Evolutionary conservation across 345 rosid species (phyloP).

Genomic region (Aquilaria malaccensis): DNA sequence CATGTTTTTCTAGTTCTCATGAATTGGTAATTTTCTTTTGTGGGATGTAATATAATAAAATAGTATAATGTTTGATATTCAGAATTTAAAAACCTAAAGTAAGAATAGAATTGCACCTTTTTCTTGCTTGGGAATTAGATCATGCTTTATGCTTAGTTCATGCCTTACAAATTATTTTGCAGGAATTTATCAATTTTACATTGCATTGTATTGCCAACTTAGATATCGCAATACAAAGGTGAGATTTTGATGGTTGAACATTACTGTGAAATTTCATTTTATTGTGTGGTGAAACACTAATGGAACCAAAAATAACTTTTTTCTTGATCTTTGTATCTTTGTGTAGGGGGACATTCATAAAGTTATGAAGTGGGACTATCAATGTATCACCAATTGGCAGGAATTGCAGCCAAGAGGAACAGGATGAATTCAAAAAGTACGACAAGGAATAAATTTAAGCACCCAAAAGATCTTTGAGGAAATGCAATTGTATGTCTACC

Average conservation of each 20-base stretch:
- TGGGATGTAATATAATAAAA: too few species aligned
- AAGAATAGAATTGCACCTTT: too few species aligned
- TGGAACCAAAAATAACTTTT: conserved; percentile 1
- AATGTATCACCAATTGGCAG: conserved; percentile 97
- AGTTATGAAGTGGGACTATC: conserved; percentile 93
- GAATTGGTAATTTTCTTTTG: too few species aligned
- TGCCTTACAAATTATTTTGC: conserved; percentile 24
- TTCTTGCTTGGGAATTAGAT: not conserved
- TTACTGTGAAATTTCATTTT: not conserved
- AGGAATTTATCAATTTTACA: conserved; percentile 80
- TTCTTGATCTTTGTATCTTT: conserved; percentile 3
- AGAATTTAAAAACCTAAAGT: too few species aligned
- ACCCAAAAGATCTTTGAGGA: not conserved
- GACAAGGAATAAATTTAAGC: conserved; percentile 57
- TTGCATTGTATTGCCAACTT: conserved; percentile 91
- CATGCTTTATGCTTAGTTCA: conserved; percentile 1
- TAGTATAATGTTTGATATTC: too few species aligned
- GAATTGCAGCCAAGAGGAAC: conserved; percentile 98
- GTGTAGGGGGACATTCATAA: conserved; percentile 89
- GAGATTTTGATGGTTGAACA: not conserved
- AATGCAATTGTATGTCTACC: not conserved
- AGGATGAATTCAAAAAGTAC: conserved; percentile 92
- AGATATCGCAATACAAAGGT: conserved; percentile 98
- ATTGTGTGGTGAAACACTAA: not conserved
- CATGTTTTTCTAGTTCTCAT: too few species aligned